Evolutionary conservation across 192 early-diverging fungal species (phyloP).

Genomic region (Podochytrium sp.): DNA sequence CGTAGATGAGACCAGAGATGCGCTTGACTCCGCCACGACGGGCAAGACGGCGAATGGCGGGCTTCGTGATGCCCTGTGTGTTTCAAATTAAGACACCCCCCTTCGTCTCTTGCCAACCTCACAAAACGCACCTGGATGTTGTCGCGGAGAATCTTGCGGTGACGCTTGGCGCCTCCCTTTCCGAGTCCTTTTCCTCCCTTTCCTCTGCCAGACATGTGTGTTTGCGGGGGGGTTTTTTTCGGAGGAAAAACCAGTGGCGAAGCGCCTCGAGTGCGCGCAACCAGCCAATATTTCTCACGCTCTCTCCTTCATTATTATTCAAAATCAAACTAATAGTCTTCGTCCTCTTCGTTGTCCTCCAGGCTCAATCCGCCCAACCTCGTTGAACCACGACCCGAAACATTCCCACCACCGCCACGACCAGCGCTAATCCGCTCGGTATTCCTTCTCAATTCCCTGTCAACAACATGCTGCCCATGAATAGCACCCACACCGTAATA

Average conservation of each 20-base stretch:
- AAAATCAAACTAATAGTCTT: no score
- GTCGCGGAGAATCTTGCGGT: slow-evolving; percentile 99
- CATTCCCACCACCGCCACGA: no score
- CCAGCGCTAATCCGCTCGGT: no score
- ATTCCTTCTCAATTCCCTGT: background rate
- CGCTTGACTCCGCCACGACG: slow-evolving; percentile 66
- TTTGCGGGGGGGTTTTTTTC: background rate
- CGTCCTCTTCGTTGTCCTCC: no score
- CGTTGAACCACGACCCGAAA: no score
- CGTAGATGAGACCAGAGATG: slow-evolving; percentile 99
- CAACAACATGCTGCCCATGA: slow-evolving; percentile 14
- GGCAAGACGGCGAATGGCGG: slow-evolving; percentile 68
- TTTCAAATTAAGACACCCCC: no score
- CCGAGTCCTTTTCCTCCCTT: slow-evolving; percentile 99
- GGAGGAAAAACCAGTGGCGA: no score
- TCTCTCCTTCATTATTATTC: no score
- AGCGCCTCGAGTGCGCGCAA: no score
- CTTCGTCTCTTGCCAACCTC: background rate
- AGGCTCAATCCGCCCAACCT: no score
- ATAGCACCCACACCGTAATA: slow-evolving; percentile 30
- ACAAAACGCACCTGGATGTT: slow-evolving; percentile 66
- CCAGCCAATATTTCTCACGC: no score
- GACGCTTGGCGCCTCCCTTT: slow-evolving; percentile 99
- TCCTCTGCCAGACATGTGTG: slow-evolving; percentile 91
- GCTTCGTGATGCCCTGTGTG: slow-evolving; percentile 31